Conservation (phyloP, 345 rosid species). For the Syzygium grande region DNA sequence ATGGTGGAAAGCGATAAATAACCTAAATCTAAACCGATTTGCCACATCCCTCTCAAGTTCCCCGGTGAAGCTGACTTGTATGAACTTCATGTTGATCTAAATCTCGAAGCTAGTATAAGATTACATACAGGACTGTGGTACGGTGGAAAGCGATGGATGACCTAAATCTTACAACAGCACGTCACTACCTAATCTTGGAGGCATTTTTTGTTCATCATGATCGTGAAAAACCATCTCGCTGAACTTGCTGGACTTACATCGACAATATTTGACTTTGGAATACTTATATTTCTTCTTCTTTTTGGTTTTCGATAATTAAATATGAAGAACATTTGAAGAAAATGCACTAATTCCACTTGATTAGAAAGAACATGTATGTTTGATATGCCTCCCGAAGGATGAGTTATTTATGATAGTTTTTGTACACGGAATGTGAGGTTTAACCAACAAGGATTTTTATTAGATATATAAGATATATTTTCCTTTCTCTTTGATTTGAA, state of each 20-base stretch:
- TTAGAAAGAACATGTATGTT: background rate
- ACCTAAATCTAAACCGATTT: background rate
- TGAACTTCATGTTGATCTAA: background rate
- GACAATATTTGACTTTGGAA: background rate
- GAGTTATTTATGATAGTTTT: background rate
- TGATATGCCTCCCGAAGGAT: background rate
- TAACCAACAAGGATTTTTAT: background rate
- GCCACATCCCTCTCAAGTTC: background rate
- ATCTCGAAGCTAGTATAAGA: background rate
- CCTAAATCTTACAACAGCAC: background rate
- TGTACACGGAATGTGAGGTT: background rate
- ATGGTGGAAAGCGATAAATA: background rate
- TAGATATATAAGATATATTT: background rate
- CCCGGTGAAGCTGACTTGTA: background rate
- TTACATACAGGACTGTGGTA: background rate
- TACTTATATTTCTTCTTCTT: background rate
- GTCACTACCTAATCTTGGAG: background rate
- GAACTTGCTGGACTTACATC: background rate
- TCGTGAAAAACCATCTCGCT: background rate
- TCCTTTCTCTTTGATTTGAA: background rate
- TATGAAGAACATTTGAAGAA: background rate
- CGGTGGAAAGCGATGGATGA: too few species aligned
- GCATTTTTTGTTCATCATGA: background rate
- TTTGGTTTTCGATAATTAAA: background rate
- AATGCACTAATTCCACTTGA: background rate